Evolutionary conservation across 2,329 filamentous ascomycete species (phyloP), one percentile per base, ranked within the genome.

Genomic region (Fusarium sp.): DNA sequence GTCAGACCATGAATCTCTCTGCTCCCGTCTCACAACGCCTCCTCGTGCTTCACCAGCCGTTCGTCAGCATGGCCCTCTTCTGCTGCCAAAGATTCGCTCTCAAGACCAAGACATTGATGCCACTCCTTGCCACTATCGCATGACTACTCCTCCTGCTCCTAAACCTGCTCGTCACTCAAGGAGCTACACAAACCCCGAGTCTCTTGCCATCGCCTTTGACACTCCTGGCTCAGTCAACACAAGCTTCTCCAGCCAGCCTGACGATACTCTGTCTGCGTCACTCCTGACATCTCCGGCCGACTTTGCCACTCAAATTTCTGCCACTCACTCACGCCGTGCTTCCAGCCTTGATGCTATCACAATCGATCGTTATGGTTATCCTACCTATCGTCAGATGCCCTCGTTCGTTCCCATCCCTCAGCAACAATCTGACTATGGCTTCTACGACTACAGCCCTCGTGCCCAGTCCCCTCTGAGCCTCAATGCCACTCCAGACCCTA

Each of bases 41-140:
- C 83, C 86, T 44, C 84, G 86, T 59, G 88, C 87, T 59, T 86
- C 88, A 72, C 92, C 93, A 38, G 93, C 93, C 67, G 89, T 95
- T 75, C 88, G 91, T 69, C 92, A 94, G 69, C 92, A 94, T 83
- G 93, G 94, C 58, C 93, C 94, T 57, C 85, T 94, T 54, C 85
- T 97, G 66, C 86, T 97, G 37, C 94, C 94, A 78, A 96, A 94
- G 87, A 95, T 97, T 83, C 89, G 94, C 69, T 89, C 89, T 44
- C 94, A 96, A 83, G 94, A 97, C 83, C 92, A 95, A 82, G 87
- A 91, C 69, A 88, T 94, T 69, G 89, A 91, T 73, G 88, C 88
- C 44, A 84, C 84, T 86, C 49, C 82, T 87, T 73, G 71, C 35
- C 69, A 81, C 75, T 83, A 78, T 74, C 85, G 80, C 73, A 80